Conservation (phyloP, 371 early-diverging fungal genomes). For the Mucor sp. region DNA sequence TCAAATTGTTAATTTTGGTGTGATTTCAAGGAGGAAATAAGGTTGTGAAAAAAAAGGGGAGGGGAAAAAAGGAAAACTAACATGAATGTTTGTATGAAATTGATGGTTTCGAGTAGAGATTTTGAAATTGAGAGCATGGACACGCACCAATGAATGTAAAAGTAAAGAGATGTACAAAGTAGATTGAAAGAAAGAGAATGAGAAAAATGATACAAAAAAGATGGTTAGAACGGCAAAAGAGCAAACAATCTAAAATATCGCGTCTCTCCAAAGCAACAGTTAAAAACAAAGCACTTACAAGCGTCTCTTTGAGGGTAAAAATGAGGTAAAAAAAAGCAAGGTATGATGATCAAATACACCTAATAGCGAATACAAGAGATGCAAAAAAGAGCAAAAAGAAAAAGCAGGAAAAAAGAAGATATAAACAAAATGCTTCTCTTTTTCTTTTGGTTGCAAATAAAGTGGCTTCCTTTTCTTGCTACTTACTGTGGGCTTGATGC, state of each 20-base stretch:
- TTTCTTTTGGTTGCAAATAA: background rate
- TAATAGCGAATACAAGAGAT: background rate
- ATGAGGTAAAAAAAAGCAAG: background rate
- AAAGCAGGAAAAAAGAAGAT: background rate
- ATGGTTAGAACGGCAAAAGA: background rate
- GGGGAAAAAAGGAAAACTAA: slow-evolving; percentile 4
- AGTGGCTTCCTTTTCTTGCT: background rate
- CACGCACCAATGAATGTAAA: background rate
- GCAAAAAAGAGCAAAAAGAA: background rate
- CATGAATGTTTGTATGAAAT: slow-evolving; percentile 5
- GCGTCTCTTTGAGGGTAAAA: background rate
- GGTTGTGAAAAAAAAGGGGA: background rate
- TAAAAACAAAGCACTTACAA: background rate
- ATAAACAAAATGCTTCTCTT: background rate
- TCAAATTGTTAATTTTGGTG: background rate
- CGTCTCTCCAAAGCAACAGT: background rate
- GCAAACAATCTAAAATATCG: background rate
- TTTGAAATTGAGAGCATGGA: background rate
- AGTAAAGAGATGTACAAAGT: background rate
- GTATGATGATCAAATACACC: background rate
- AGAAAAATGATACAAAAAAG: background rate
- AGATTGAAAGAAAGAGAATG: background rate
- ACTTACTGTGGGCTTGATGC: background rate
- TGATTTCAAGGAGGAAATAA: background rate
- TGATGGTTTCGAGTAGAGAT: slow-evolving; percentile 1